phyloP scores from a whole-genome alignment of 495 filamentous ascomycete species.

The Pseudevernia furfuracea region DNA sequence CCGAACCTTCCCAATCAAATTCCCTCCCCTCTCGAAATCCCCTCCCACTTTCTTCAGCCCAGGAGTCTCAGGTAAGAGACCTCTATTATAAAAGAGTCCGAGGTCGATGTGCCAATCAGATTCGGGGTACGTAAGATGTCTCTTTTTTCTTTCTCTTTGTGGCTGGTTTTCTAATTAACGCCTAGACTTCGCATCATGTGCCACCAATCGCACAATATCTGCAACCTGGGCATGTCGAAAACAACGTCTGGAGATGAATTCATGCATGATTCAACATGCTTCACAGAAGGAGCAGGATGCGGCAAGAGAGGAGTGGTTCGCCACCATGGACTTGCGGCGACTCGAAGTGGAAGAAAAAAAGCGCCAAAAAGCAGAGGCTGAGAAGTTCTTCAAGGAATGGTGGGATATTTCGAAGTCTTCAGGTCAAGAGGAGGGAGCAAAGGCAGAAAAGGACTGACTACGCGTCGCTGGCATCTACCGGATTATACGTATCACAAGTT shows the following conservation, averaged over 20 bases:
- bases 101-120: slow-evolving; percentile 69
- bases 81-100: slow-evolving; percentile 85
- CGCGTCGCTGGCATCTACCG: not conserved
- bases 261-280: slow-evolving; percentile 80
- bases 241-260: slow-evolving; percentile 79
- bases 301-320: slow-evolving; percentile 92
- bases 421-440: not conserved
- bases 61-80: slow-evolving; percentile 85
- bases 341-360: slow-evolving; percentile 48
- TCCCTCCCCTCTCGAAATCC: slow-evolving; percentile 63
- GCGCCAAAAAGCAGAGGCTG: slow-evolving; percentile 30
- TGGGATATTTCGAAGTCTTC: not conserved
- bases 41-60: slow-evolving; percentile 80
- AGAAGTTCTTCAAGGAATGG: slow-evolving; percentile 13
- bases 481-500: no score
- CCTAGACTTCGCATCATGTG: slow-evolving; percentile 84
- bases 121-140: slow-evolving; percentile 56
- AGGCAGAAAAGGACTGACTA: not conserved
- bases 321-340: slow-evolving; percentile 56
- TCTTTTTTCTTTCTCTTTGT: not conserved
- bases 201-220: slow-evolving; percentile 72
- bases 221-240: slow-evolving; percentile 76
- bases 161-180: slow-evolving; percentile 8
- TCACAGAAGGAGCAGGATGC: slow-evolving; percentile 78
- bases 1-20: slow-evolving; percentile 24